A percentile compares a stretch with the other conserved stretches of the same genome.
Conservation (phyloP, 2,329 filamentous ascomycete genomes). For the Leptographium wingfieldii region DNA sequence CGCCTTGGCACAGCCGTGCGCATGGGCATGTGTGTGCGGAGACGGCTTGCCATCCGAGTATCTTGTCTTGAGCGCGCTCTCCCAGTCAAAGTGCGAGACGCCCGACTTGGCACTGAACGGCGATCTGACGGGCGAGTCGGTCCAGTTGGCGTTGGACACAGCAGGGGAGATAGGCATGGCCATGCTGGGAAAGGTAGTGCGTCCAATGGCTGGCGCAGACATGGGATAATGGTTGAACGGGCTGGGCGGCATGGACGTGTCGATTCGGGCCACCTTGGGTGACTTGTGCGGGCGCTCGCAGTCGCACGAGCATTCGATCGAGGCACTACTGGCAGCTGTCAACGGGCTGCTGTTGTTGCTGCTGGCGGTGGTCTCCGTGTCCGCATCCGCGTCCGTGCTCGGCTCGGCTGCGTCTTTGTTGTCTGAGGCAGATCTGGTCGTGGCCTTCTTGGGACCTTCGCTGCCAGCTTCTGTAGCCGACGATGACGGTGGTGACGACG, state of each 20-base stretch:
- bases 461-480: no score
- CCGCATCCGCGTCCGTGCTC: no score
- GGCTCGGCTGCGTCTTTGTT: no score
- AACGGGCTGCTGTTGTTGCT: constrained; percentile 16
- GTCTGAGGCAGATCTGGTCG: no score
- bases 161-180: constrained; percentile 67
- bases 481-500: no score
- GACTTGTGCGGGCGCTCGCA: constrained; percentile 40
- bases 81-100: constrained; percentile 69
- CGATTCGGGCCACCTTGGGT: constrained; percentile 24
- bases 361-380: not conserved
- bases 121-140: constrained; percentile 60
- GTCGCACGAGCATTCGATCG: constrained; percentile 33
- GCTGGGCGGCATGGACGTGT: constrained; percentile 31
- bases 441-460: not conserved
- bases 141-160: constrained; percentile 34
- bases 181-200: constrained; percentile 51
- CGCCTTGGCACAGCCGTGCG: constrained; percentile 13
- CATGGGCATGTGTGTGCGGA: constrained; percentile 5
- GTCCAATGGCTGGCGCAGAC: constrained; percentile 47
- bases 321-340: constrained; percentile 19
- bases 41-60: constrained; percentile 43
- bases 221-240: constrained; percentile 41
- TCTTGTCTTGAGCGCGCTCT: constrained; percentile 53
- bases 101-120: constrained; percentile 58